Conservation (phyloP, 768 basidiomycete species). For the Lactarius akahatsu region DNA sequence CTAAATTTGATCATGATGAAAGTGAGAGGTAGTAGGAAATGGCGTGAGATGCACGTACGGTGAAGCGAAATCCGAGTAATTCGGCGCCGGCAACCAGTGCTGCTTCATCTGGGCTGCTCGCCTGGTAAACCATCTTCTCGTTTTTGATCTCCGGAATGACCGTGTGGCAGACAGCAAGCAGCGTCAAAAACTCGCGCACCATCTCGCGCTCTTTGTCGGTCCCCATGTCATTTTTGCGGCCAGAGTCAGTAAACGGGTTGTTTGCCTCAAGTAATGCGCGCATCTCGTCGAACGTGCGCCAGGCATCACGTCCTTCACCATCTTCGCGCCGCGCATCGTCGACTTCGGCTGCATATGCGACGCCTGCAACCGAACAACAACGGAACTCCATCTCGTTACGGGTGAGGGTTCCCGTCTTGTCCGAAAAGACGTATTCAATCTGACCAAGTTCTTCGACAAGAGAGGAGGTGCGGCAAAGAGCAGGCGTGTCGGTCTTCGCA, state of each 20-base stretch:
- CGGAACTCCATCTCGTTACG: constrained; percentile 99
- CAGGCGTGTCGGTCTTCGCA: constrained; percentile 90
- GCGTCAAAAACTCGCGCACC: constrained; percentile 38
- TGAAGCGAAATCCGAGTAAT: constrained; percentile 87
- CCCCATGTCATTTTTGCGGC: constrained; percentile 31
- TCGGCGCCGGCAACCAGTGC: constrained; percentile 95
- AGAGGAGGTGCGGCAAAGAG: constrained; percentile 95
- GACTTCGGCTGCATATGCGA: constrained; percentile 86
- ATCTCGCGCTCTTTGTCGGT: constrained; percentile 41
- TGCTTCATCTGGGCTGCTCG: constrained; percentile 97
- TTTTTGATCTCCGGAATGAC: constrained; percentile 92
- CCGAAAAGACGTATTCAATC: constrained; percentile 94
- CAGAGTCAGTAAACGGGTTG: constrained; percentile 56
- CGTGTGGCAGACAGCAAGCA: constrained; percentile 92
- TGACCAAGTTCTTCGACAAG: constrained; percentile 98
- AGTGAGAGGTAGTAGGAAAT: constrained; percentile 5
- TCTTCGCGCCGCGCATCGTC: constrained; percentile 78
- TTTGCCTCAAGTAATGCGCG: constrained; percentile 49
- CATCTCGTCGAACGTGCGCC: constrained; percentile 82
- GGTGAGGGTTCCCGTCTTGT: constrained; percentile 94
- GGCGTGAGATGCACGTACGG: constrained; percentile 53
- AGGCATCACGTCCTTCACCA: constrained; percentile 55
- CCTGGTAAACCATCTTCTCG: constrained; percentile 92
- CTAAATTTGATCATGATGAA: constrained; percentile 45
- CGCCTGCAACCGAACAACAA: constrained; percentile 84